Conservation (phyloP, 2,329 filamentous ascomycete genomes). For the Ophiostoma perfectum region DNA sequence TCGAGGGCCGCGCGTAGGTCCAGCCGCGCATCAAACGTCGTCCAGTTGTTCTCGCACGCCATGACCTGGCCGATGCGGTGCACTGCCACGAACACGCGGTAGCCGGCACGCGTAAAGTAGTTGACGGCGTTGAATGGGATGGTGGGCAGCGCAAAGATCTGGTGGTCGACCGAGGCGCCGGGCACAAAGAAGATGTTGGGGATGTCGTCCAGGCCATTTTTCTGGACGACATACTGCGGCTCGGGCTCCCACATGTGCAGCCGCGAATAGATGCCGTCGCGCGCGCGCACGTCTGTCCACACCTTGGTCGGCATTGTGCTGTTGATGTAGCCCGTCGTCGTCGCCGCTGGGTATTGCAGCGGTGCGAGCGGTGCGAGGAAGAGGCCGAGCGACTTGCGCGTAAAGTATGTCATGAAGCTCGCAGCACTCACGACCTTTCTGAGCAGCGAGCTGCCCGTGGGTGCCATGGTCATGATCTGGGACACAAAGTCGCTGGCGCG, state of each 20-base stretch:
- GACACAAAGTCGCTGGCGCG: constrained; percentile 48
- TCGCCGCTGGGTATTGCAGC: constrained; percentile 50
- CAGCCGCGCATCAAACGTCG: constrained; percentile 54
- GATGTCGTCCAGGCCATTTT: constrained; percentile 26
- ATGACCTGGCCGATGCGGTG: constrained; percentile 53
- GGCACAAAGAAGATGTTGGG: constrained; percentile 57
- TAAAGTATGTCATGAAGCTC: constrained; percentile 53
- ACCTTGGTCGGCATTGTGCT: constrained; percentile 42
- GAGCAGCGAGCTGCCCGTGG: constrained; percentile 44
- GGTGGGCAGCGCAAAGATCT: constrained; percentile 58
- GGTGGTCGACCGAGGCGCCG: constrained; percentile 58
- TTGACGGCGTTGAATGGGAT: constrained; percentile 59
- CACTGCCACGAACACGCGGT: constrained; percentile 54
- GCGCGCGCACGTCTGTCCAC: constrained; percentile 43
- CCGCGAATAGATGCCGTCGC: constrained; percentile 48
- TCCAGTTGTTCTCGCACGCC: constrained; percentile 48
- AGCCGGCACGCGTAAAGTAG: constrained; percentile 56
- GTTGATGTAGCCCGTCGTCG: constrained; percentile 49
- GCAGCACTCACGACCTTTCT: constrained; percentile 42
- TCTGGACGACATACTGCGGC: constrained; percentile 36
- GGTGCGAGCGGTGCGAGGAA: constrained; percentile 51
- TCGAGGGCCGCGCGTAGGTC: constrained; percentile 54
- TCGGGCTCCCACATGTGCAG: constrained; percentile 55
- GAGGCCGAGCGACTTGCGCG: constrained; percentile 46
- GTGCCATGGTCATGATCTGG: constrained; percentile 49